Evolutionary conservation across 441 rosid species (phyloP).

Genomic region (Viola pubescens): DNA sequence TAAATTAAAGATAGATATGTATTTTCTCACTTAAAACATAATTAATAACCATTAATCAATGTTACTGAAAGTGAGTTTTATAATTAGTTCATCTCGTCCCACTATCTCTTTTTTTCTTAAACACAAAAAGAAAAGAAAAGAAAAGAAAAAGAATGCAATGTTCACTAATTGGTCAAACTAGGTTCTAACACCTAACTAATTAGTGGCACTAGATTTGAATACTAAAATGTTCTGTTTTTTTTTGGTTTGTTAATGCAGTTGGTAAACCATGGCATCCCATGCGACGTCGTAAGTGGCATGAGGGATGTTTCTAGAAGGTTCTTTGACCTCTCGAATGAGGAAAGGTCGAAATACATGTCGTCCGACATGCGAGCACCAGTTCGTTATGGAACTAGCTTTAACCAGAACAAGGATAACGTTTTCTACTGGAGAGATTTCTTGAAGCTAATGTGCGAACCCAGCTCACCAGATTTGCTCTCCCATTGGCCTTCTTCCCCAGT

Average conservation of each 20-base stretch:
- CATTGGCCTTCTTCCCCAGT: constrained; percentile 76
- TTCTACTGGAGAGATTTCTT: constrained; percentile 87
- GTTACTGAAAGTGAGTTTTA: too few relatives aligned
- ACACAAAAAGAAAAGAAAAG: too few relatives aligned
- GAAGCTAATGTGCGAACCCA: constrained; percentile 56
- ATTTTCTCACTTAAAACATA: too few relatives aligned
- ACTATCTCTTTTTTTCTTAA: too few relatives aligned
- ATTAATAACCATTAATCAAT: too few relatives aligned
- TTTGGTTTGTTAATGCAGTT: constrained; percentile 30
- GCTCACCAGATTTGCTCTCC: constrained; percentile 39
- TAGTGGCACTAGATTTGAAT: too few relatives aligned
- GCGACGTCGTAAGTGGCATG: constrained; percentile 38
- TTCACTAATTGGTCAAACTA: too few relatives aligned
- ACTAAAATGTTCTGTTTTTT: too few relatives aligned
- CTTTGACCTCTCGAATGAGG: constrained; percentile 61
- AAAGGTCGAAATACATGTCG: constrained; percentile 68
- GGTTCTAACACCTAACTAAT: too few relatives aligned
- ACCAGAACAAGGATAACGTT: constrained; percentile 62
- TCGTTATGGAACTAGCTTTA: constrained; percentile 79
- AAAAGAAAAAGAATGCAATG: too few relatives aligned
- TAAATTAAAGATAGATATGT: too few relatives aligned
- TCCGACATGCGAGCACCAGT: constrained; percentile 56
- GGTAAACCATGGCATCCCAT: constrained; percentile 58
- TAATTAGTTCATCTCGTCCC: too few relatives aligned
- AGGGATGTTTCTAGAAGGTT: constrained; percentile 49